Conservation (phyloP, 2,329 filamentous ascomycete species). For the Penicillium sp. region DNA sequence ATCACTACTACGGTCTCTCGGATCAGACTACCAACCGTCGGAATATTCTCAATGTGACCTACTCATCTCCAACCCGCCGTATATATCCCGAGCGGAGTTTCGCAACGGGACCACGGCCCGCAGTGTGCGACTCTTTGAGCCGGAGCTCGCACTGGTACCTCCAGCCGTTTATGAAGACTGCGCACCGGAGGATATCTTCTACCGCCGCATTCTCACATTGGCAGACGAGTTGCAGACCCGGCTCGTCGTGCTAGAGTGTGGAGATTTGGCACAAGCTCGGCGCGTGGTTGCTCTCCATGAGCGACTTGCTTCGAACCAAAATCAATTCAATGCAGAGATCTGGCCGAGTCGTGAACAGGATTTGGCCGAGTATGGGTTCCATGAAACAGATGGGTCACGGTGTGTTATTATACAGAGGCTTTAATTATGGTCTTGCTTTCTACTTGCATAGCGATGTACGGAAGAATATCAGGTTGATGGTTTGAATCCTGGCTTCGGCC, state of each 20-base stretch:
- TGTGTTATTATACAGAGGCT: slow-evolving; percentile 21
- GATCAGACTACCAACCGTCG: not conserved
- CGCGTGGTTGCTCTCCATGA: slow-evolving; percentile 30
- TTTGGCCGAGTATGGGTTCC: slow-evolving; percentile 21
- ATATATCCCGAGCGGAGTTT: slow-evolving; percentile 71
- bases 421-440: not conserved
- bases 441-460: not conserved
- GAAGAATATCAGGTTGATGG: not conserved
- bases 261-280: slow-evolving; percentile 33
- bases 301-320: slow-evolving; percentile 3
- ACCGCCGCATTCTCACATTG: slow-evolving; percentile 33
- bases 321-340: slow-evolving; percentile 9
- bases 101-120: slow-evolving; percentile 60
- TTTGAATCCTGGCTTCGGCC: not conserved
- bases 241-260: slow-evolving; percentile 41
- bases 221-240: slow-evolving; percentile 24
- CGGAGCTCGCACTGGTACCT: slow-evolving; percentile 73
- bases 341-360: slow-evolving; percentile 22
- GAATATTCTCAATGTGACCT: slow-evolving; percentile 55
- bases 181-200: slow-evolving; percentile 38
- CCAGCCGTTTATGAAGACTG: slow-evolving; percentile 32
- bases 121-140: slow-evolving; percentile 81
- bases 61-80: slow-evolving; percentile 86
- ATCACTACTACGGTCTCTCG: slow-evolving; percentile 11
- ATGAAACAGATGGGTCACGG: slow-evolving; percentile 20